These are phyloP conservation scores for Colletotrichum karsti DNA, from an alignment of 2,329 filamentous ascomycete genomes.

Conservation along the genomic window DNA sequence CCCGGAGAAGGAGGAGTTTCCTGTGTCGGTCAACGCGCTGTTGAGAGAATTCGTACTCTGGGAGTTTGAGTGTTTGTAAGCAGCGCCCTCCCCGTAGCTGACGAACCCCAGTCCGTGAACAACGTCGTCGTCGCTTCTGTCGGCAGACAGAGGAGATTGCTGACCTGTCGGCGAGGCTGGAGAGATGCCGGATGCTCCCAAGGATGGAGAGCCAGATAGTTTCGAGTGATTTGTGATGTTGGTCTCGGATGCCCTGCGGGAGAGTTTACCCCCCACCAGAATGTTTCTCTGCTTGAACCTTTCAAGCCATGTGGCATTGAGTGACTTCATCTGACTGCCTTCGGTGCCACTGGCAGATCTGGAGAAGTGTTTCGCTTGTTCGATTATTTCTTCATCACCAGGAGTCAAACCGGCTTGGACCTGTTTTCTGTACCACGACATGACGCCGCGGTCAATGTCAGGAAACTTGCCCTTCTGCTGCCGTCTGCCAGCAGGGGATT, in stretches of 20 bases:
- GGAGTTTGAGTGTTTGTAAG: slow-evolving; percentile 71
- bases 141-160: slow-evolving; percentile 74
- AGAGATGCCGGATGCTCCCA: slow-evolving; percentile 70
- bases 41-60: slow-evolving; percentile 74
- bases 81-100: slow-evolving; percentile 61
- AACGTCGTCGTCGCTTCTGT: slow-evolving; percentile 74
- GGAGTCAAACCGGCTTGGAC: slow-evolving; percentile 79
- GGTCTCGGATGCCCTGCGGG: slow-evolving; percentile 68
- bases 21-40: slow-evolving; percentile 72
- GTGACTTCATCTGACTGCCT: slow-evolving; percentile 72
- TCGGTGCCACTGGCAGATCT: slow-evolving; percentile 66
- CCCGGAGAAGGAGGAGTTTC: slow-evolving; percentile 73
- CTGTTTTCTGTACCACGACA: slow-evolving; percentile 86
- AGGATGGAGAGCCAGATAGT: slow-evolving; percentile 61
- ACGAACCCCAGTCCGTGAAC: slow-evolving; percentile 68
- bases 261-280: slow-evolving; percentile 53
- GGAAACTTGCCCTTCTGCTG: slow-evolving; percentile 80
- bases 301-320: slow-evolving; percentile 85
- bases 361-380: slow-evolving; percentile 85
- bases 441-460: slow-evolving; percentile 90
- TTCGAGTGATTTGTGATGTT: slow-evolving; percentile 76
- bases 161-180: slow-evolving; percentile 76
- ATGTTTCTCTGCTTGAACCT: slow-evolving; percentile 94
- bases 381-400: slow-evolving; percentile 82
- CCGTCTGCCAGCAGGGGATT: slow-evolving; percentile 78